These are phyloP conservation scores for Digitaria exilis DNA, from an alignment of 202 grass and related monocot genomes.

Conservation along the genomic window DNA sequence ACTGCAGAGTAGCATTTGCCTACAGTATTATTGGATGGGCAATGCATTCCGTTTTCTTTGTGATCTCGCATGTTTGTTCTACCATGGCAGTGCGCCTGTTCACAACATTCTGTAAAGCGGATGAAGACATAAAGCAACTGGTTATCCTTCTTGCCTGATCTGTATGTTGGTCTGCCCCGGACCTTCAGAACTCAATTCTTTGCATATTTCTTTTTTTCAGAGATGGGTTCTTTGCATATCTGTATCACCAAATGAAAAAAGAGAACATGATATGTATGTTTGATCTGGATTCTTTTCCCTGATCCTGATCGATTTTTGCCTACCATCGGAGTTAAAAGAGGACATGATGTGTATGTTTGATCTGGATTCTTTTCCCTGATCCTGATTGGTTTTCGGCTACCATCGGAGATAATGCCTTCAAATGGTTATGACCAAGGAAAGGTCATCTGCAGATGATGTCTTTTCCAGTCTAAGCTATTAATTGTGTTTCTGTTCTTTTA, in stretches of 20 bases:
- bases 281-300: not conserved
- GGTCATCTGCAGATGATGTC: too few relatives aligned
- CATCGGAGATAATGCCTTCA: not conserved
- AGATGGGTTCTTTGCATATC: not conserved
- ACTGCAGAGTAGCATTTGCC: slow-evolving; percentile 30
- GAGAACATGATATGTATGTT: not conserved
- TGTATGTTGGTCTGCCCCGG: slow-evolving; percentile 25
- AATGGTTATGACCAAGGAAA: not conserved
- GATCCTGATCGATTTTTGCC: not conserved
- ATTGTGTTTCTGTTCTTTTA: slow-evolving; percentile 25
- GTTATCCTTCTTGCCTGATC: slow-evolving; percentile 6
- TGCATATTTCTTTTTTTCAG: not conserved
- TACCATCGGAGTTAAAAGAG: not conserved
- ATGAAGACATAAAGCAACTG: not conserved
- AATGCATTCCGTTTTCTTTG: slow-evolving; percentile 27
- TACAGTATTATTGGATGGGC: slow-evolving; percentile 32
- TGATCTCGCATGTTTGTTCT: slow-evolving; percentile 28
- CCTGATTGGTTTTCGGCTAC: not conserved
- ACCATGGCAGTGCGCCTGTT: not conserved
- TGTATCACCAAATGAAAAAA: slow-evolving; percentile 19
- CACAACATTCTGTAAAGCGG: slow-evolving; percentile 37
- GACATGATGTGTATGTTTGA: not conserved
- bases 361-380: not conserved
- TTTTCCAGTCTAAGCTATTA: not conserved
- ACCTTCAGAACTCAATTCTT: slow-evolving; percentile 9